Percentiles rank a stretch among this genome's conserved stretches.
Evolutionary conservation across 305 asterid genomes (phyloP).

Genomic region (Fraxinus sp.): DNA sequence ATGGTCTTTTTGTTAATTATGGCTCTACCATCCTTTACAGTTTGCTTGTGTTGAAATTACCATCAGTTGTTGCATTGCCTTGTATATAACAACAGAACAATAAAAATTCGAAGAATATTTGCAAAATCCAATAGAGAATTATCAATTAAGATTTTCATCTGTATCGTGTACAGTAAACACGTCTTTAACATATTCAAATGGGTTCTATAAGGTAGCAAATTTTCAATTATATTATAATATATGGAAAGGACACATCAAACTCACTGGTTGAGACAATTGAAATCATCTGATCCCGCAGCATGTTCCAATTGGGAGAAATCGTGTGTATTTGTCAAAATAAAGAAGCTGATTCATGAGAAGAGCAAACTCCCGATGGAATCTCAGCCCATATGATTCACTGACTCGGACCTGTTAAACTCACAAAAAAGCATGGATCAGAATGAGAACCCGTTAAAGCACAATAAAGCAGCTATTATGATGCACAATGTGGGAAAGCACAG

Average conservation of each 20-base stretch:
- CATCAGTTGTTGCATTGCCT: not conserved
- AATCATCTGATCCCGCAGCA: conserved; percentile 91
- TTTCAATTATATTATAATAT: not conserved
- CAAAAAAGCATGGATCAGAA: conserved; percentile 8
- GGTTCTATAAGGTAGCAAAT: not conserved
- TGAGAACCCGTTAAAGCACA: not conserved
- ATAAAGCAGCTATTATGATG: not conserved
- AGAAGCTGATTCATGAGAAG: conserved; percentile 94
- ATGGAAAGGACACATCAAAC: not conserved
- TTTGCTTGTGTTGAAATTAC: not conserved
- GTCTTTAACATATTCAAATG: not conserved
- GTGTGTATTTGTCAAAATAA: conserved; percentile 88
- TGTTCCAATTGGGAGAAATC: conserved; percentile 86
- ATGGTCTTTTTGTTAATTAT: too few species aligned
- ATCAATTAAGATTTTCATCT: not conserved
- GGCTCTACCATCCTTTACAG: not conserved
- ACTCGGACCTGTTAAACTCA: conserved; percentile 64
- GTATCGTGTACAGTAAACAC: not conserved
- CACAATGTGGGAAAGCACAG: not conserved
- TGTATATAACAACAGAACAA: not conserved
- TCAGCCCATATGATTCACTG: conserved; percentile 91
- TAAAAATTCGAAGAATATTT: too few species aligned
- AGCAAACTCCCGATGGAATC: conserved; percentile 93
- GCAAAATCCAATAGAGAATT: not conserved
- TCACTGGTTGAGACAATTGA: conserved; percentile 46